Evolutionary conservation across 2,329 filamentous ascomycete species (phyloP), one percentile per base, ranked within the genome.

Genomic region (Zasmidium cellare): DNA sequence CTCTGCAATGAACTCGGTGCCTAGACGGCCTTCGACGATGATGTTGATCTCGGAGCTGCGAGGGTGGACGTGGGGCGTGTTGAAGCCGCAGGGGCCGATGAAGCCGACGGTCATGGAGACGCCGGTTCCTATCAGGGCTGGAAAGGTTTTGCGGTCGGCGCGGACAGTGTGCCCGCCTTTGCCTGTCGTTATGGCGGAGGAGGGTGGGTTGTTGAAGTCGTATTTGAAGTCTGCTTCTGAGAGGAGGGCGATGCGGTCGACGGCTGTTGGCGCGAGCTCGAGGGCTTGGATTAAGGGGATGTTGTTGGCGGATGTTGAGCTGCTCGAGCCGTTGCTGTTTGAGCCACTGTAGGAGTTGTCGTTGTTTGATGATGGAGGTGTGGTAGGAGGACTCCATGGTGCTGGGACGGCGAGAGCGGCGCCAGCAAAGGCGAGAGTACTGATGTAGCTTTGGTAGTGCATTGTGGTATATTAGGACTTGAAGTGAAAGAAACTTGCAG

Each of bases 101-200:
- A 41, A 41, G 35, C 35, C 35, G 35, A 41, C 35, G 2, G 80
- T 80, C 74, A 82, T 81, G 57, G 76, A 77, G 35, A 79, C 71
- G 19, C 77, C 77, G 35, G 35, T 41, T 9, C 35, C 35, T 14
- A 41, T 41, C 35, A 41, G 35, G 16, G 82, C 81, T 2, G 83
- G 83, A 72, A 85, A 85, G 35, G 77, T 80, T 71, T 81, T 80
- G 67, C 82, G 77, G 73, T 84, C 83, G 46, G 82, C 81, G 19
- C 77, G 74, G 38, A 82, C 71, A 59, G 83, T 74, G 65, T 80
- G 75, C 44, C 81, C 81, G 41, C 80, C 81, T 46, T 73, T 69
- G 57, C 78, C 75, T 14, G 63, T 73, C 65, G 70, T 72, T 60
- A 67, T 63, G 51, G 74, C 65, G 28, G 28, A 25, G 12, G 49